Base-by-base conservation (phyloP, 2,329 filamentous ascomycete species). In the Sarocladium strictum region DNA sequence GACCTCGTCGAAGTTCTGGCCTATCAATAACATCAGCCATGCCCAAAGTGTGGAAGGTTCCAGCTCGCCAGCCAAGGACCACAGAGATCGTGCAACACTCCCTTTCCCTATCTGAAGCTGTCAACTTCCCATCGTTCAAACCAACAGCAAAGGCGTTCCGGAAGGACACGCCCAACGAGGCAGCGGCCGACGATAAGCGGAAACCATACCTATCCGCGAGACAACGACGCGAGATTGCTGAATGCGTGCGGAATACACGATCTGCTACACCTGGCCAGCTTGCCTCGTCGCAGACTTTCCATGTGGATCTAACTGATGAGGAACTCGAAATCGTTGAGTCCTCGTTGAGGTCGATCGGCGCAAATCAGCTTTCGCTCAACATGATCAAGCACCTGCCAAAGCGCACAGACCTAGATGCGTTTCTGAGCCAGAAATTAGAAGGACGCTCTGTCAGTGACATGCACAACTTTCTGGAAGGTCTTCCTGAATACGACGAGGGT, bases 381-480 rank as follows among this genome's bases (percentile, higher is more conserved):
- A 19, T 19, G 6, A 35, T 51, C n/a, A 32, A 23, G 27, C 21
- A 51, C 15, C 17, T 17, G 9, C 47, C 17, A 5, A 17, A 51
- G 17, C 47, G 47, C 10, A 7, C 17, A 4, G 47, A 51, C 15
- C 27, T 51, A n/a, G 47, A 26, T 2, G 5, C 27, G 3, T 51
- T 33, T 15, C 27, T 51, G 15, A 51, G 47, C 47, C 3, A 12
- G n/a, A 33, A 51, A 14, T 23, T 51, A 5, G 15, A 35, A 11
- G 47, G 29, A 11, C 47, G 47, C 11, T 35, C 11, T 17, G 27
- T 35, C n/a, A 35, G 29, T 32, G 47, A 51, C 23, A 35, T 51
- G 4, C 47, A 19, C 47, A 51, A 51, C 27, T 51, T 51, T 23
- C 23, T 51, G 21, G 17, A 51, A 15, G 47, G 35, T 17, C 47